Conservation (phyloP, 225 moss, liverwort and hornwort genomes). For the Anthoceros angustus region DNA sequence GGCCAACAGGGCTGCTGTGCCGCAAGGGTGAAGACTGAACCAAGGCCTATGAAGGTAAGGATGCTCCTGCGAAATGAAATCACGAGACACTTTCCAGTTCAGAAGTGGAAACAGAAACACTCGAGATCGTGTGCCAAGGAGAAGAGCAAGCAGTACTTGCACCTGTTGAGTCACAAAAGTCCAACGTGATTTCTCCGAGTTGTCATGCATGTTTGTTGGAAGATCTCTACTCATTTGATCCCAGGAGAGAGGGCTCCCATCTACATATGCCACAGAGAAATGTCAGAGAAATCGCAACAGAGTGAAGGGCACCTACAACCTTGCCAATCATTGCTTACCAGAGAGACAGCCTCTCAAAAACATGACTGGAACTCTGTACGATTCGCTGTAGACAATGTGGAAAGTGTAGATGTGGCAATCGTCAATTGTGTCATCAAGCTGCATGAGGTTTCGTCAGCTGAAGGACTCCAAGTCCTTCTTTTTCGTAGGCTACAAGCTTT, state of each 20-base stretch:
- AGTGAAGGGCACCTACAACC: no score
- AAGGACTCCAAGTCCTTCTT: no score
- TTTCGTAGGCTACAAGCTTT: neutral
- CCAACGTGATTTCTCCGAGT: constrained; percentile 49
- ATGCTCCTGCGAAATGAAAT: constrained; percentile 51
- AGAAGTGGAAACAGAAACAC: neutral
- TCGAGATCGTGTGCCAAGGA: neutral
- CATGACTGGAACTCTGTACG: constrained; percentile 72
- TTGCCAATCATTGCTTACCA: constrained; percentile 20
- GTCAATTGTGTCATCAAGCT: constrained; percentile 20
- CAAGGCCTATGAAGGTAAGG: constrained; percentile 70
- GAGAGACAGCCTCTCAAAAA: constrained; percentile 42
- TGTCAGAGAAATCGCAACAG: neutral
- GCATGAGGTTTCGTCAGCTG: constrained; percentile 6
- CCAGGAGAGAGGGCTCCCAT: constrained; percentile 48
- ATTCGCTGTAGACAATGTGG: constrained; percentile 77
- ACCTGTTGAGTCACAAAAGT: constrained; percentile 97
- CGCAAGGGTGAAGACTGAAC: constrained; percentile 81
- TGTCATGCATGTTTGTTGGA: constrained; percentile 31
- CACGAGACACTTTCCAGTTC: neutral
- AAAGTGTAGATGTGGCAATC: constrained; percentile 47
- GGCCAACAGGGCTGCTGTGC: constrained; percentile 62
- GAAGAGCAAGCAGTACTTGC: constrained; percentile 2
- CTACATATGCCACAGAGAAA: constrained; percentile 11
- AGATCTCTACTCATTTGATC: constrained; percentile 35